These are phyloP conservation scores for Herpotrichia juniperi DNA, from an alignment of 2,329 filamentous ascomycete genomes.

Conservation along the genomic window DNA sequence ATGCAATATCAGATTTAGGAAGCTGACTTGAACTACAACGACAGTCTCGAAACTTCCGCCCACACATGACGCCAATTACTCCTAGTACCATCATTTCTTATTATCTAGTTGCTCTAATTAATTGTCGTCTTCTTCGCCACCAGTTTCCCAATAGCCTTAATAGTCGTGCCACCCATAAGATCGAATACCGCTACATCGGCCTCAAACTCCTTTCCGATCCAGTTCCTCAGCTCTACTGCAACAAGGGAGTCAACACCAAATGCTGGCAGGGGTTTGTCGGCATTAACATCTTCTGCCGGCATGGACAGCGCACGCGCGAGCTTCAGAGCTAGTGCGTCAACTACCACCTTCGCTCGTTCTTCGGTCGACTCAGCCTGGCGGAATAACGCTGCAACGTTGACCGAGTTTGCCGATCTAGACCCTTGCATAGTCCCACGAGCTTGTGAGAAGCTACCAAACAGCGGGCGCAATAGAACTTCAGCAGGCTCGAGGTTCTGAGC, in stretches of 20 bases:
- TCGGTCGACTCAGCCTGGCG: background rate
- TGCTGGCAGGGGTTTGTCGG: background rate
- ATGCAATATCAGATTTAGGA: too few relatives aligned
- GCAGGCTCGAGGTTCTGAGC: background rate
- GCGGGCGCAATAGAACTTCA: background rate
- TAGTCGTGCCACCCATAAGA: too few relatives aligned
- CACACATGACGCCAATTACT: too few relatives aligned
- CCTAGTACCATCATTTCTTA: too few relatives aligned
- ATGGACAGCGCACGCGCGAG: too few relatives aligned
- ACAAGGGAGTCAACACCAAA: constrained; percentile 33
- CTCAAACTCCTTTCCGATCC: constrained; percentile 28
- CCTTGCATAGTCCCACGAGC: background rate
- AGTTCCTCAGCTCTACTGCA: constrained; percentile 30
- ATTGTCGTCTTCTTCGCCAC: too few relatives aligned
- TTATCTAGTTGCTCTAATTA: too few relatives aligned
- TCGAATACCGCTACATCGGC: constrained; percentile 23
- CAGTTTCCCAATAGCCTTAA: too few relatives aligned
- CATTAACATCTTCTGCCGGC: background rate
- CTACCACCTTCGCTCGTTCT: background rate
- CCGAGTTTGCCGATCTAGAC: background rate
- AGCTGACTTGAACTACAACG: too few relatives aligned
- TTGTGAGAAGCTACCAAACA: background rate
- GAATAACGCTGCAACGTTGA: background rate
- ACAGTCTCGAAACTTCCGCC: too few relatives aligned
- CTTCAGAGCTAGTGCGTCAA: background rate